A percentile compares a stretch with the other conserved stretches of the same genome.
Evolutionary conservation across 1,139 yeast species (phyloP).

Genomic region (Debaryomyces psychrophilus): DNA sequence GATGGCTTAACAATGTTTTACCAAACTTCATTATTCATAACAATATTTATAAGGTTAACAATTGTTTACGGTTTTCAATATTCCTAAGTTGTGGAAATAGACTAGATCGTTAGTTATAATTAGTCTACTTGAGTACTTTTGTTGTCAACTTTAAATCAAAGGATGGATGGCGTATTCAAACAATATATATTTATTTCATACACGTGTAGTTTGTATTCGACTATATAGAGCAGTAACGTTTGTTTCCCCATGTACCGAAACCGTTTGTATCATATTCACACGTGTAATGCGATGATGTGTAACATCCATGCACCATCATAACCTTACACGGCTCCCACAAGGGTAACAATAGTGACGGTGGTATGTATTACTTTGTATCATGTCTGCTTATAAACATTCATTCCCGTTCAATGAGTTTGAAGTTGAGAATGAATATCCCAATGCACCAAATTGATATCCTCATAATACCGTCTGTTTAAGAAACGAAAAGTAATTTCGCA

Average conservation of each 20-base stretch:
- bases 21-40: slow-evolving; percentile 72
- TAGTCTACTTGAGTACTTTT: no score
- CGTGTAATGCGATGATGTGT: slow-evolving; percentile 8
- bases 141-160: neutral
- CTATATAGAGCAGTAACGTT: neutral
- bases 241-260: neutral
- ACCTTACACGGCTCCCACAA: neutral
- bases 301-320: neutral
- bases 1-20: slow-evolving; percentile 76
- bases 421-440: no score
- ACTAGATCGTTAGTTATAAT: no score
- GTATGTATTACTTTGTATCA: no score
- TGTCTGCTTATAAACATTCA: no score
- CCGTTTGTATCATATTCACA: slow-evolving; percentile 5
- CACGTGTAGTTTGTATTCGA: slow-evolving; percentile 1
- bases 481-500: no score
- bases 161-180: neutral
- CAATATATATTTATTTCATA: slow-evolving; percentile 1
- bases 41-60: neutral
- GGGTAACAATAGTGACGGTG: neutral
- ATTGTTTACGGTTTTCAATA: neutral
- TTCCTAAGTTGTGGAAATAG: no score
- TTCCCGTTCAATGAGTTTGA: no score
- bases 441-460: neutral
- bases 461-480: no score